Percentiles rank a stretch among this genome's conserved stretches.
phyloP scores from a whole-genome alignment of 2,329 filamentous ascomycete genomes.

The Aspergillus sclerotialis region DNA sequence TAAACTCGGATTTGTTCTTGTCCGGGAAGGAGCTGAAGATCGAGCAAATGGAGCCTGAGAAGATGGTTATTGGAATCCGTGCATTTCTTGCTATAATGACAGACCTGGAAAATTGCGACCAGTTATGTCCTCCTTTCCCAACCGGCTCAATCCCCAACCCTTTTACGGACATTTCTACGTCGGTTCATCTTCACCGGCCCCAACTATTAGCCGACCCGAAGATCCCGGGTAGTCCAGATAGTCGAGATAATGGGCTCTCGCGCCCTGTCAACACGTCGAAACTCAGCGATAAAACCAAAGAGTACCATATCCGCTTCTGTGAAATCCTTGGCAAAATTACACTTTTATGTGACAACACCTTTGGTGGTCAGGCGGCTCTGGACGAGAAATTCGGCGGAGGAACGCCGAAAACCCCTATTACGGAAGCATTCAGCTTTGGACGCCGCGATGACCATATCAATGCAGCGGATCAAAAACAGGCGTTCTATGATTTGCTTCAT shows the following conservation, averaged over 20 bases:
- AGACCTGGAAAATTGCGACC: constrained; percentile 79
- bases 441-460: constrained; percentile 71
- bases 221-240: constrained; percentile 17
- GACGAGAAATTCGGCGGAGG: constrained; percentile 90
- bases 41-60: constrained; percentile 90
- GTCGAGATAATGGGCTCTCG: constrained; percentile 23
- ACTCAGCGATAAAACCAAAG: constrained; percentile 69
- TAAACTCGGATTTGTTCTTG: constrained; percentile 84
- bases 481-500: constrained; percentile 91
- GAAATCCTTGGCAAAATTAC: constrained; percentile 94
- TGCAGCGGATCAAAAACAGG: constrained; percentile 76
- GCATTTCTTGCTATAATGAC: constrained; percentile 90
- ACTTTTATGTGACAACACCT: constrained; percentile 91
- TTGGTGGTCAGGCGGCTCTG: constrained; percentile 88
- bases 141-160: constrained; percentile 45
- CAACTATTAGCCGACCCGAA: constrained; percentile 32
- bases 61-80: constrained; percentile 93
- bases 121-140: constrained; percentile 75
- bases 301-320: constrained; percentile 86
- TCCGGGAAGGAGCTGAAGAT: constrained; percentile 72
- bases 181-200: constrained; percentile 28
- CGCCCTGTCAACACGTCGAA: constrained; percentile 52
- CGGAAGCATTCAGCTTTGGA: constrained; percentile 87
- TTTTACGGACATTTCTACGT: constrained; percentile 29
- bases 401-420: constrained; percentile 87